phyloP scores from a whole-genome alignment of 257 asterid species.

The Salvia hispanica region DNA sequence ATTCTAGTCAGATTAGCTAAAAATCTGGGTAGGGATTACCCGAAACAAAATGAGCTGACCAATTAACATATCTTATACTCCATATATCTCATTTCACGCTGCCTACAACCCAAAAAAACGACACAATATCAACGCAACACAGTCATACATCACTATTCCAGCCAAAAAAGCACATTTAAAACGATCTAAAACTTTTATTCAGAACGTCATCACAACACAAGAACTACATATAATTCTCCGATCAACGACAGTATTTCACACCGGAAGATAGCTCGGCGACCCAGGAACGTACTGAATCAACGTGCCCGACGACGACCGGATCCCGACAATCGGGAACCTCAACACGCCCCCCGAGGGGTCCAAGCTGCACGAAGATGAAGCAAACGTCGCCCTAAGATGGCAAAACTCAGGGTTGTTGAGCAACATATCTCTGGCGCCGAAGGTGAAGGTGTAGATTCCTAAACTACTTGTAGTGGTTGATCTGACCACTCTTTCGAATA shows the following conservation, averaged over 20 bases:
- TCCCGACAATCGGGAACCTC: constrained; percentile 12
- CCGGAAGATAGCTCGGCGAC: no score
- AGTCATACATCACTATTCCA: neutral
- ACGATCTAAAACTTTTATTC: neutral
- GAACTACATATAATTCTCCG: neutral
- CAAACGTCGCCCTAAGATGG: constrained; percentile 1
- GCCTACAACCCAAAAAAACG: neutral
- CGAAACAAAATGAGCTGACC: no score
- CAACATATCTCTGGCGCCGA: neutral
- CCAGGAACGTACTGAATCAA: no score
- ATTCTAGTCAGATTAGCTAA: no score
- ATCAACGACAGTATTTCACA: no score
- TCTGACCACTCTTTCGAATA: neutral
- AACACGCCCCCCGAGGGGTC: constrained; percentile 6
- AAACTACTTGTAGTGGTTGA: neutral
- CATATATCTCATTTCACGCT: neutral
- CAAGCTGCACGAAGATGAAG: constrained; percentile 22
- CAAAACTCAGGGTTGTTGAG: constrained; percentile 15
- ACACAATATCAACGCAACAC: no score
- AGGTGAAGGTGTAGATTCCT: constrained; percentile 2
- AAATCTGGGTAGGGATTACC: no score
- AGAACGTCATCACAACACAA: neutral
- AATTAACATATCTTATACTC: neutral
- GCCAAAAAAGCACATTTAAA: neutral
- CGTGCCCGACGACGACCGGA: neutral